A percentile compares a stretch with the other conserved stretches of the same genome.
Conservation (phyloP, 352 stramenopile species). For the Globisporangium nunn region DNA sequence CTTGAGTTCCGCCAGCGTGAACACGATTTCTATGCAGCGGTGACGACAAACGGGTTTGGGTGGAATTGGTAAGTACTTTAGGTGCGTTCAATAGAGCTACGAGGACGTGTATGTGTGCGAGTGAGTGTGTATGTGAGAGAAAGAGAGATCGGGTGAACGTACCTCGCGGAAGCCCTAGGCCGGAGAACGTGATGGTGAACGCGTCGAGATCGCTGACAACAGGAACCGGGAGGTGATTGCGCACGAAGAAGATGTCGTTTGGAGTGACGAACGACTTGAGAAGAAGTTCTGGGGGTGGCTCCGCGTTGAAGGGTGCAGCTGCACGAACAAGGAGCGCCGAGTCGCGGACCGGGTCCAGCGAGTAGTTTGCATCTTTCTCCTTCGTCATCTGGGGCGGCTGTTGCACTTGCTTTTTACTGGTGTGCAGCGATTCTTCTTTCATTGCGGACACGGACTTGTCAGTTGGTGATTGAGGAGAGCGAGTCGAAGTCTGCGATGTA, state of each 20-base stretch:
- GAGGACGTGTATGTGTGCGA: too few species aligned
- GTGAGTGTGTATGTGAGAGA: not conserved
- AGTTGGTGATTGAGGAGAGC: not conserved
- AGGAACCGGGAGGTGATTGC: constrained; percentile 97
- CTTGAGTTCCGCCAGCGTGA: constrained; percentile 88
- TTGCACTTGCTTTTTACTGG: not conserved
- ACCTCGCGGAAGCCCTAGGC: constrained; percentile 41
- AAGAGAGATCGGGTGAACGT: constrained; percentile 2
- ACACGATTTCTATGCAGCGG: constrained; percentile 11
- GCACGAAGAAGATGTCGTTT: constrained; percentile 96
- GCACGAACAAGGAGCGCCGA: constrained; percentile 88
- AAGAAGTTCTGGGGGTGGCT: constrained; percentile 90
- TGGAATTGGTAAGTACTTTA: too few species aligned
- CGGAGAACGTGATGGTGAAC: constrained; percentile 62
- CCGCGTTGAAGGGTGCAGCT: constrained; percentile 92
- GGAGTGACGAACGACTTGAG: constrained; percentile 94
- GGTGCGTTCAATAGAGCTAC: too few species aligned
- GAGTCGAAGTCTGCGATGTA: too few species aligned
- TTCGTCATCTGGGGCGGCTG: not conserved
- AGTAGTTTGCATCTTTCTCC: not conserved
- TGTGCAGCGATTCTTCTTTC: not conserved
- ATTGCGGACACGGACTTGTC: not conserved
- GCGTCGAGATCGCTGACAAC: constrained; percentile 47
- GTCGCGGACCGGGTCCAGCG: constrained; percentile 78
- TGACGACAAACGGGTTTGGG: not conserved